Percentiles rank a stretch among this genome's conserved stretches.
Evolutionary conservation across 1,284 basidiomycete genomes (phyloP).

Genomic region (Rhodofomes roseus): DNA sequence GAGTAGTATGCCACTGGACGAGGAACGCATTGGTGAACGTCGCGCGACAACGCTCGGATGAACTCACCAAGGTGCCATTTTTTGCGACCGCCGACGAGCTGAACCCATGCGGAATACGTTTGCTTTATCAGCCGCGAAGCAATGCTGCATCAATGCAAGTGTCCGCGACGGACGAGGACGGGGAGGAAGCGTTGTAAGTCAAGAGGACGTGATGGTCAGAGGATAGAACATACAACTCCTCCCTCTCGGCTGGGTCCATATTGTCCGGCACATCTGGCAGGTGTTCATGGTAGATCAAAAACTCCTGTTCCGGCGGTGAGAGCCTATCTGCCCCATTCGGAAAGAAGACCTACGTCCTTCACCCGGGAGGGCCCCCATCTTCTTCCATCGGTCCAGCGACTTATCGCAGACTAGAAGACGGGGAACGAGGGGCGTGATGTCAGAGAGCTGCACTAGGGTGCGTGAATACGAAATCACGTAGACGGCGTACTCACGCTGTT

Average conservation of each 20-base stretch:
- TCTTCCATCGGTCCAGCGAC: conserved; percentile 57
- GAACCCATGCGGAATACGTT: conserved; percentile 74
- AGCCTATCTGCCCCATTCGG: not conserved
- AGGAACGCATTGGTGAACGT: not conserved
- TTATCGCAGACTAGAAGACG: conserved; percentile 51
- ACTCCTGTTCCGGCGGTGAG: conserved; percentile 24
- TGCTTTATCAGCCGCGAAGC: conserved; percentile 66
- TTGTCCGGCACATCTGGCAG: conserved; percentile 30
- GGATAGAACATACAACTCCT: conserved; percentile 20
- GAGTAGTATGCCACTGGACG: conserved; percentile 68
- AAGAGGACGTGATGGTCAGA: not conserved
- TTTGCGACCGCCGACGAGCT: conserved; percentile 54
- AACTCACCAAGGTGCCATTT: conserved; percentile 78
- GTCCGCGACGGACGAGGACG: not conserved
- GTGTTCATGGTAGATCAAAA: conserved; percentile 39
- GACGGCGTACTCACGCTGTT: conserved; percentile 29
- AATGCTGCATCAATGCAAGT: conserved; percentile 12
- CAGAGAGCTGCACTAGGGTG: too few species aligned
- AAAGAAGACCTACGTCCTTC: conserved; percentile 51
- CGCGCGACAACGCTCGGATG: not conserved
- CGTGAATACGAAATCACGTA: not conserved
- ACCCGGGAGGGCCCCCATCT: conserved; percentile 75
- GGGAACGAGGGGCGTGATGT: not conserved
- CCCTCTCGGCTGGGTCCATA: conserved; percentile 14
- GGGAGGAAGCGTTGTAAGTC: too few species aligned